Base-by-base conservation (phyloP, 768 basidiomycete genomes). In the Tricholoma bakamatsutake region DNA sequence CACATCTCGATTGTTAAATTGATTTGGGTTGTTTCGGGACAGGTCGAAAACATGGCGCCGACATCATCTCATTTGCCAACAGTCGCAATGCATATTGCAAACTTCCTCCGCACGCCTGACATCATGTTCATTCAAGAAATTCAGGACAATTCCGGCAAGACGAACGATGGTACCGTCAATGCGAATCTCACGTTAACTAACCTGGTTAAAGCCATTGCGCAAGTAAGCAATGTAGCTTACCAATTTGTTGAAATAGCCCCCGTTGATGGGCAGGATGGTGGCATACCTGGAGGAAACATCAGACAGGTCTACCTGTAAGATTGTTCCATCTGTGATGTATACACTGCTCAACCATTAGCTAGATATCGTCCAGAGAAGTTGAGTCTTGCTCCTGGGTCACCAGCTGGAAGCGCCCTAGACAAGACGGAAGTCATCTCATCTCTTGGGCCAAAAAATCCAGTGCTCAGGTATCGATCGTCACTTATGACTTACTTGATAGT, bases 101-200 rank as follows among this genome's bases (percentile, higher is more conserved):
- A 71, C 21, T 68, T 71, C 55, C 73, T 86, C 13, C 66, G 69
- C 15, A 72, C 76, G 0, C 83, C 84, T 1, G 82, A 85, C 61
- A 72, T 86, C 52, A 64, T 86, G 58, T 83, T 84, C 64, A 59
- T 86, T 6, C 83, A 86, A 67, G 84, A 86, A 60, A 79, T 86
- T 15, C 81, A 84, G 61, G 82, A 83, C 64, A 78, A 83, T 64
- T 76, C 74, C 2, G 82, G 82, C 5, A 61, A 75, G 1, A 76
- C 66, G 0, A 66, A 84, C 61, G 76, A 84, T 61, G 84, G 83
- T 17, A 73, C 73, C 4, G 80, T 83, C 45, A 70, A 64, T 50
- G 81, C 80, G 8, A 79, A 81, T 63, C 61, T 79, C 54, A 85
- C 83, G 5, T 69, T 86, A 33, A 62, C 71, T 17, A 77, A 71